phyloP scores from a whole-genome alignment of 441 rosid species.

The Pelargonium myrrhifolium region DNA sequence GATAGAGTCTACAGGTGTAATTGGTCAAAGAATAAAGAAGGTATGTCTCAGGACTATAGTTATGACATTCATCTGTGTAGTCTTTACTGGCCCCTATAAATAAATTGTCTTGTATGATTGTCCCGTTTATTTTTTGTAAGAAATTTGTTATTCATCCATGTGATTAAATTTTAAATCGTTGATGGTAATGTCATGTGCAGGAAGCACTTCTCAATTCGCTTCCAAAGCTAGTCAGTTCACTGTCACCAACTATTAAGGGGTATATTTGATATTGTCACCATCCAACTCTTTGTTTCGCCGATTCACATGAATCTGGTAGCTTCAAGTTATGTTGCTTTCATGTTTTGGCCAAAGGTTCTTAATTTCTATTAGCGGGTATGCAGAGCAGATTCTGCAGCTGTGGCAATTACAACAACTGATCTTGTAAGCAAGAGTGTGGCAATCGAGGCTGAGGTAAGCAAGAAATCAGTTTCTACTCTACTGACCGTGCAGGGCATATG shows the following conservation, averaged over 20 bases:
- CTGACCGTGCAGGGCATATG: not conserved
- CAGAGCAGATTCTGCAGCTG: constrained; percentile 97
- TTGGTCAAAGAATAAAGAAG: constrained; percentile 89
- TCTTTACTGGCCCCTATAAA: no score
- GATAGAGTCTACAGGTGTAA: constrained; percentile 89
- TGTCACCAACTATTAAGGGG: constrained; percentile 62
- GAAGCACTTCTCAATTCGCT: constrained; percentile 71
- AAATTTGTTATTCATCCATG: not conserved
- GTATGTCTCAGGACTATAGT: constrained; percentile 22
- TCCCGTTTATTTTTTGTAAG: no score
- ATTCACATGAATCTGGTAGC: constrained; percentile 11
- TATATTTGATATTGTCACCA: constrained; percentile 23
- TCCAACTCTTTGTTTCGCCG: constrained; percentile 2
- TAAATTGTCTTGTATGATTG: no score
- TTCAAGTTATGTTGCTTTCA: constrained; percentile 9
- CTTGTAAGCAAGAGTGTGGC: constrained; percentile 98
- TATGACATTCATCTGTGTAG: no score
- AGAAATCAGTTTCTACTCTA: not conserved
- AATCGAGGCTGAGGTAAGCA: constrained; percentile 58
- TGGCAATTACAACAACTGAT: constrained; percentile 94
- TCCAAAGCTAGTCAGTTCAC: constrained; percentile 55
- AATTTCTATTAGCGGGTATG: constrained; percentile 21
- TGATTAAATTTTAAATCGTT: not conserved
- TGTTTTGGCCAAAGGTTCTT: constrained; percentile 9
- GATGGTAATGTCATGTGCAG: constrained; percentile 37